Evolutionary conservation across 2,329 filamentous ascomycete genomes (phyloP).

Genomic region (Aspergillus novoparasiticus): DNA sequence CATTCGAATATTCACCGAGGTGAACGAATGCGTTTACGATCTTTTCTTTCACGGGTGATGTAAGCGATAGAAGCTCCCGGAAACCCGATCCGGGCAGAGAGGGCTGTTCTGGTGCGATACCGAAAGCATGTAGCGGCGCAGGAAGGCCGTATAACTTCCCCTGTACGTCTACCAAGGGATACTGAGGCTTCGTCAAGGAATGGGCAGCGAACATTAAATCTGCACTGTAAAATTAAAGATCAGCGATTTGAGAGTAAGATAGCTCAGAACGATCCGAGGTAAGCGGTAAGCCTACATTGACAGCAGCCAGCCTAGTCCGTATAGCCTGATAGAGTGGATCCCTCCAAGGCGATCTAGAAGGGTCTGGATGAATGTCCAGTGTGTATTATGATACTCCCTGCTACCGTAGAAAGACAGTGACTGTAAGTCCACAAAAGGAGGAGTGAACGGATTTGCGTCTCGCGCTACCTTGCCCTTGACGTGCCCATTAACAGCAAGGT

Average conservation of each 20-base stretch:
- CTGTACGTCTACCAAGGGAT: slow-evolving; percentile 2
- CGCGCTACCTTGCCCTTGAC: not conserved
- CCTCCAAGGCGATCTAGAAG: slow-evolving; percentile 9
- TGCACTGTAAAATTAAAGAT: not conserved
- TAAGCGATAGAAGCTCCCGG: slow-evolving; percentile 3
- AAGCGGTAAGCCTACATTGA: not conserved
- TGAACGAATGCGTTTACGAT: slow-evolving; percentile 8
- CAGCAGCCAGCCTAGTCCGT: slow-evolving; percentile 8
- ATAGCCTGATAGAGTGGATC: slow-evolving; percentile 3
- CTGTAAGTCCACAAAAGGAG: slow-evolving; percentile 7
- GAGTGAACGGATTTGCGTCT: slow-evolving; percentile 12
- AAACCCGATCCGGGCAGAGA: not conserved
- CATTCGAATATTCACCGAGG: slow-evolving; percentile 5
- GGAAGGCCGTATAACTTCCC: not conserved
- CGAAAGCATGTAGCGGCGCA: not conserved
- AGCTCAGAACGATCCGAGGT: no score
- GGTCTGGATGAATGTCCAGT: slow-evolving; percentile 12
- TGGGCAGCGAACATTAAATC: slow-evolving; percentile 11
- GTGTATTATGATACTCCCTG: slow-evolving; percentile 10
- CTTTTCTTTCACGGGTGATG: slow-evolving; percentile 2
- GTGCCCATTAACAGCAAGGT: slow-evolving; percentile 9
- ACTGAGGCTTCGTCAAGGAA: slow-evolving; percentile 8
- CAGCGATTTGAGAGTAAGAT: not conserved
- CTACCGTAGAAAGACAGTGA: slow-evolving; percentile 11
- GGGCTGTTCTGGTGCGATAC: not conserved